Evolutionary conservation across 805 yeast genomes (phyloP).

Genomic region (Zygoascus bituminiphila): DNA sequence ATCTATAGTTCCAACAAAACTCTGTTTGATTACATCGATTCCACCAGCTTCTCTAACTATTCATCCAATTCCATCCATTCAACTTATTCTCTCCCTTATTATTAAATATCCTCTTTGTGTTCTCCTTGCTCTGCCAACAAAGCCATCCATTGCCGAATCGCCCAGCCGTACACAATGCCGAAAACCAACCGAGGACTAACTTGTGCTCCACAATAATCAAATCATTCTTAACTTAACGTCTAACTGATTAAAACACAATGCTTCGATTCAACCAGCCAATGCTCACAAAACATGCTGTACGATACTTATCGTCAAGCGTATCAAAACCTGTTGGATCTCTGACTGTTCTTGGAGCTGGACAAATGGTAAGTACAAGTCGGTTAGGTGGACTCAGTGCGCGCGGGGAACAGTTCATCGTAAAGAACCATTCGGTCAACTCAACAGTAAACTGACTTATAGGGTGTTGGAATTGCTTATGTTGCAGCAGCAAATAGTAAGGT

Average conservation of each 20-base stretch:
- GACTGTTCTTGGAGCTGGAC: conserved; percentile 37
- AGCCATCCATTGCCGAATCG: neutral
- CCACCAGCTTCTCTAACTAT: too few relatives aligned
- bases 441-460: conserved; percentile 21
- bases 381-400: neutral
- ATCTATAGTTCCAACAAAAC: too few relatives aligned
- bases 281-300: neutral
- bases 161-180: neutral
- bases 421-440: neutral
- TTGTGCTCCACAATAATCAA: neutral
- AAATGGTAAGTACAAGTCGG: conserved; percentile 31
- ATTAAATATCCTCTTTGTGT: too few relatives aligned
- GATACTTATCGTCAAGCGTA: neutral
- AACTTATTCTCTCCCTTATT: too few relatives aligned
- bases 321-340: conserved; percentile 17
- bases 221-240: neutral
- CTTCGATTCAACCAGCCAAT: neutral
- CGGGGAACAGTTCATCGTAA: neutral
- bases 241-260: neutral
- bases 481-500: conserved; percentile 33
- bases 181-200: conserved; percentile 1
- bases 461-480: conserved; percentile 36
- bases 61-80: too few relatives aligned
- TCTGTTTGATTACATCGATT: too few relatives aligned
- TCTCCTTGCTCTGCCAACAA: too few relatives aligned